Evolutionary conservation across 2,329 filamentous ascomycete genomes (phyloP), one percentile per base, ranked within the genome.

Genomic region (Alternaria brassicicola): DNA sequence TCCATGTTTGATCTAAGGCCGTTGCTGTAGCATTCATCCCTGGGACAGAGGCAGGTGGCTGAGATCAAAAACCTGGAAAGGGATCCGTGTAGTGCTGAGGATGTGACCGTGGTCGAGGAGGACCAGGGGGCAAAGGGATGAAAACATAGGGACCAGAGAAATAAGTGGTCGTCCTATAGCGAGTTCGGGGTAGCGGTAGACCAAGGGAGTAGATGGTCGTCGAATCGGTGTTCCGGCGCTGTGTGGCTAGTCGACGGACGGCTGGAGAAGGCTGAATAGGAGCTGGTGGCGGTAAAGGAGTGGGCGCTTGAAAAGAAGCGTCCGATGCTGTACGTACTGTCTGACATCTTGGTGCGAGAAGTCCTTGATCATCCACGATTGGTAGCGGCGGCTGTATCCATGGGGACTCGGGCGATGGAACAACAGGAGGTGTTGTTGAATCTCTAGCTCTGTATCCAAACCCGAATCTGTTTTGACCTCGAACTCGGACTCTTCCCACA

Each of bases 131-230:
- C 1, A 47, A 10, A 8, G 49, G 49, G 2, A 52, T 52, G 36
- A 52, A 52, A n/a, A 41, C 17, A 3, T n/a, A 52, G 2, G 49
- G 38, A 12, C 17, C 26, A 13, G 49, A 52, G 6, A 42, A 43
- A 17, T 52, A 52, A 8, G 15, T 31, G 8, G 17, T n/a, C 6
- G 21, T 42, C 4, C 6, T 19, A 7, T 47, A 47, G 1, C 13
- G 30, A 1, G 21, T 21, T 15, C 17, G 21, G 3, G 43, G 28
- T n/a, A 47, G 23, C 1, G 19, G 43, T 35, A 30, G 19, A 7
- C 43, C 19, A 3, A 47, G 15, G 7, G 43, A 33, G 30, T 47
- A 47, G 8, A 33, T 19, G 8, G 15, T 35, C 17, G 30, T 47
- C 4, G 43, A 6, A 19, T 47, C 25, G 1, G 28, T 47, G 43